Base-by-base conservation (phyloP, 441 rosid genomes). In the Pelargonium cotyledonis region DNA sequence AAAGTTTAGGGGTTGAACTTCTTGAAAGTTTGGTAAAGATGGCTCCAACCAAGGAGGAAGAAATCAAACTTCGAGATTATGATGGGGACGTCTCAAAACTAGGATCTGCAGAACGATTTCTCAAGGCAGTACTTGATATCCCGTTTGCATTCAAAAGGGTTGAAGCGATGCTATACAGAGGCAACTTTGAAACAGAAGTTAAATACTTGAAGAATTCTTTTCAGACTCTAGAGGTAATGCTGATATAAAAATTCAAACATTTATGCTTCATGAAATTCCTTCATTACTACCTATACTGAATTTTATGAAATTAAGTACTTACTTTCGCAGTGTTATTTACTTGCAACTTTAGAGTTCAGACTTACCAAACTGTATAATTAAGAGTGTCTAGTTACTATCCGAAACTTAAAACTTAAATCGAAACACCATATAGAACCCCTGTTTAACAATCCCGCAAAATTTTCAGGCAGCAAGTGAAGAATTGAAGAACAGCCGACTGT, bases 1-100 rank as follows among this genome's bases (percentile, higher is more conserved):
- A 95, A 71, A 83, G 90, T 78, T 80, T 91, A 78, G 97, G 96
- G 70, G 81, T 89, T 35, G 97, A 95, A 78, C 97, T 95, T 78
- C 81, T 95, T 72, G 99, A 95, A 81, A 95, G 91, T 49, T 80
- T 91, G 69, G 96, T 90, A 63, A 95, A 91, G 77, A 95, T 95
- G 99, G 97, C 99, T 72, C 99, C 97, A 23, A 95, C 99, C 4
- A 95, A 90, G 77, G 97, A 91, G 80, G 99, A 95, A 84, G 97
- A 91, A 81, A 89, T 90, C 70, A 95, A 89, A 80, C 97, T 91
- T 46, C 80, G 89, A 75, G 96, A 89, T 21, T 90, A 89, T 81
- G 75, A 63, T 11, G 95, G 95, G 18, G 97, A 90, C 55, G 65
- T 78, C 70, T 80, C 81, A 18, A 95, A 92, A 77, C 85, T 92